Base-by-base conservation (phyloP, 148 eudicot species). In the Euryodendron excelsum region DNA sequence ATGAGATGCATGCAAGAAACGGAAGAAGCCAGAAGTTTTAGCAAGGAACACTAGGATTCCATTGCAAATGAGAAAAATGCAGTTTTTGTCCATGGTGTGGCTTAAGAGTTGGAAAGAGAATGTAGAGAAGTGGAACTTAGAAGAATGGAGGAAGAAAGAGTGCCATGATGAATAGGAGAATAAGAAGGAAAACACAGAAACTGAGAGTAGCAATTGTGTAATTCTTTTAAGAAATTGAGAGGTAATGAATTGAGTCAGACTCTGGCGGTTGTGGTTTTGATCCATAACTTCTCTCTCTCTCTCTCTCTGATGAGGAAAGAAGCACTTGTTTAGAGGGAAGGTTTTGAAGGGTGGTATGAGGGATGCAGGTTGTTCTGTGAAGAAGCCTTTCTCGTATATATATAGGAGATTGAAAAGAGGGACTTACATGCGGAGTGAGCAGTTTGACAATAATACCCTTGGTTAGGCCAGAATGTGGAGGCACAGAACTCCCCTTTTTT, bases 1-100 rank as follows among this genome's bases (percentile, higher is more conserved):
- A 64, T 21, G 45, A 30, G 66, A 53, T 61, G 66, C 25, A 1
- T 79, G 61, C 2, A 64, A 74, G 28, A 67, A 47, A 48, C 21
- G 36, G 17, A 77, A 56, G 47, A 74, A 55, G 33, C 85, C 80
- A 10, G 94, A 91, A 78, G 87, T 89, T 23, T 88, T 93, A 10
- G 88, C 91, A 0, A 93, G 80, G 71, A 91, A 75, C 33, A 91
- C 88, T 75, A 93, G 66, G 66, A 93, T 86, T 21, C 97, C 97
- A 80, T 93, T 93, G 77, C 82, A 93, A 7, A 93, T 66, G 60
- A 93, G 87, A 66, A 91, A 93, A 66, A 89, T 78, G 55, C 65
- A 91, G 78, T 84, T 91, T 61, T 93, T 91, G 71, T 86, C 85
- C 61, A 80, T 59, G 44, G 73, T 79, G 36, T 73, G 58, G 69